Conservation (phyloP, 345 rosid species). For the Cardamine resedifolia region DNA sequence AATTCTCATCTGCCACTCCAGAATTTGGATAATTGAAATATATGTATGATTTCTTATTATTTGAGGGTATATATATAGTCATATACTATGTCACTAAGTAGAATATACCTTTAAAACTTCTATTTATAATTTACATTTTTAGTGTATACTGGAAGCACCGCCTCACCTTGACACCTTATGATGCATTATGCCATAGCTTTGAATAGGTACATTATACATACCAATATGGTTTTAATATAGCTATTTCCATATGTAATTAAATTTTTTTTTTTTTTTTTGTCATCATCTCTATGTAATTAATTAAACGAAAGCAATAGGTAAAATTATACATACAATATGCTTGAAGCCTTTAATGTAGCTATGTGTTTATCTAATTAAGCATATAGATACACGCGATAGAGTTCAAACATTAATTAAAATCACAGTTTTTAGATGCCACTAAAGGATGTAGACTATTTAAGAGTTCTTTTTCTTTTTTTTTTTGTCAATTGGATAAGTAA, state of each 20-base stretch:
- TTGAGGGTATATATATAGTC: neutral
- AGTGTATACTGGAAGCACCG: neutral
- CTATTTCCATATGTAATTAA: neutral
- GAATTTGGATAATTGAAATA: conserved; percentile 1
- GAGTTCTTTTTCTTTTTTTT: neutral
- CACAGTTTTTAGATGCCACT: neutral
- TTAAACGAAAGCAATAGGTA: neutral
- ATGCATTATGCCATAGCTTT: neutral
- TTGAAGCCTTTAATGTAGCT: neutral
- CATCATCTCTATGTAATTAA: neutral
- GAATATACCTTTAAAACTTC: neutral
- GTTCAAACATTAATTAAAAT: neutral
- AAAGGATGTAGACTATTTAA: neutral
- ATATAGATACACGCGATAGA: neutral
- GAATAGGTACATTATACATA: conserved; percentile 1
- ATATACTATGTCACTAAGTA: neutral
- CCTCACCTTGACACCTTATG: neutral
- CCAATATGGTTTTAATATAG: neutral
- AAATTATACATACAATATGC: neutral
- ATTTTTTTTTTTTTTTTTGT: too few relatives aligned
- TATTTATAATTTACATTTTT: neutral
- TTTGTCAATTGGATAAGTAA: neutral
- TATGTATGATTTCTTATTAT: neutral
- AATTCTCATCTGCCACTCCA: neutral
- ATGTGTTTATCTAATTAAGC: neutral